Evolutionary conservation across 208 protist species (phyloP).

Genomic region (Porcisia deanei): DNA sequence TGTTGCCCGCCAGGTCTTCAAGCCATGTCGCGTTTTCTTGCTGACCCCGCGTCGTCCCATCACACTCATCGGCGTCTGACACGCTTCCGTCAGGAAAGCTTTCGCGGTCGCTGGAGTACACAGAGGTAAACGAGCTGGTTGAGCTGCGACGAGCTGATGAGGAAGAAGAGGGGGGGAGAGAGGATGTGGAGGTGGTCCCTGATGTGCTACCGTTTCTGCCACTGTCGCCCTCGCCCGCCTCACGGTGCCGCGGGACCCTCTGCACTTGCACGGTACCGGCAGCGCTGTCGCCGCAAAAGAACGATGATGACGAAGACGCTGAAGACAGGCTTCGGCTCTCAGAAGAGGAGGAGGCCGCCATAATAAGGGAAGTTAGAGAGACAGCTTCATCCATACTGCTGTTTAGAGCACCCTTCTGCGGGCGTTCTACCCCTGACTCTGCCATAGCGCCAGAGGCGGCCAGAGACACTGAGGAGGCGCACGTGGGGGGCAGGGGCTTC

Average conservation of each 20-base stretch:
- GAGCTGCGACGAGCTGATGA: constrained; percentile 13
- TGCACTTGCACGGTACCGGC: neutral
- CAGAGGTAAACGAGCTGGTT: constrained; percentile 31
- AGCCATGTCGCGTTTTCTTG: constrained; percentile 39
- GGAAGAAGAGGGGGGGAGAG: constrained; percentile 7
- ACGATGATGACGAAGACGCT: neutral
- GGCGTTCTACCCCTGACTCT: too few relatives aligned
- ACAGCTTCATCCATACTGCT: constrained; percentile 8
- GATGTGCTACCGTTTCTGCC: constrained; percentile 2
- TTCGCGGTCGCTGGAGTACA: constrained; percentile 49
- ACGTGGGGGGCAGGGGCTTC: constrained; percentile 6
- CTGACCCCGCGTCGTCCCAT: constrained; percentile 6
- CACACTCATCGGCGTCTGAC: constrained; percentile 6
- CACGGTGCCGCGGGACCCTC: neutral
- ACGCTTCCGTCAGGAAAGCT: constrained; percentile 29
- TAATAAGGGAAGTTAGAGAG: constrained; percentile 25
- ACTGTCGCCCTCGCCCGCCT: neutral
- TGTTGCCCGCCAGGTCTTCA: constrained; percentile 24
- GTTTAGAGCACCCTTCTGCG: neutral
- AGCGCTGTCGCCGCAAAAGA: neutral
- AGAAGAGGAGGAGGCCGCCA: constrained; percentile 18
- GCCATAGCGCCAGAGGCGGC: neutral
- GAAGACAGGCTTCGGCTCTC: constrained; percentile 2
- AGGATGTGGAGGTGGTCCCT: neutral
- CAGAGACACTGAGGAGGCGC: neutral